Conservation (phyloP, 768 basidiomycete species). For the Boletus rufocinnamomeus region DNA sequence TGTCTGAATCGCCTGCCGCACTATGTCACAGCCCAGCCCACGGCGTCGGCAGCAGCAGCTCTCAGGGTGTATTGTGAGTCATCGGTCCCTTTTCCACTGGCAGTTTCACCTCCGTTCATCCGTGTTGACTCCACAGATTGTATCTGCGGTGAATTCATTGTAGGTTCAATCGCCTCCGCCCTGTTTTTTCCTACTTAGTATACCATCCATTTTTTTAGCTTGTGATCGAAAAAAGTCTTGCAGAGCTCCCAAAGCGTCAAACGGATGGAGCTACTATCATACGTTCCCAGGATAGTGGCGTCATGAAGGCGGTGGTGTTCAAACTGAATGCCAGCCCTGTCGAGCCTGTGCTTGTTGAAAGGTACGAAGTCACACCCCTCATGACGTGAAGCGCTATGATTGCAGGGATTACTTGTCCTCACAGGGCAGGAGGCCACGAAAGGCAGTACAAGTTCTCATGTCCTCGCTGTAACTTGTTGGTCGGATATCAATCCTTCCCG, state of each 20-base stretch:
- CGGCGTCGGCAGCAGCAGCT: slow-evolving; percentile 74
- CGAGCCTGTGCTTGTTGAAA: slow-evolving; percentile 75
- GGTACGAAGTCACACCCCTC: slow-evolving; percentile 47
- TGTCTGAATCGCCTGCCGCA: slow-evolving; percentile 2
- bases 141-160: slow-evolving; percentile 86
- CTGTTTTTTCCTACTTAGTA: slow-evolving; percentile 3
- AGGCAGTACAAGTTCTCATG: slow-evolving; percentile 68
- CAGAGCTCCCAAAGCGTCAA: slow-evolving; percentile 66
- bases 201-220: slow-evolving; percentile 47
- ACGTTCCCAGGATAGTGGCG: slow-evolving; percentile 64
- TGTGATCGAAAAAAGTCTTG: slow-evolving; percentile 76
- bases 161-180: slow-evolving; percentile 40
- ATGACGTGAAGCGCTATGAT: slow-evolving; percentile 23
- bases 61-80: slow-evolving; percentile 80
- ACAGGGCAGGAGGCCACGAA: slow-evolving; percentile 69
- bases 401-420: slow-evolving; percentile 8
- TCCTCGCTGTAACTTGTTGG: slow-evolving; percentile 49
- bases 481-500: slow-evolving; percentile 74
- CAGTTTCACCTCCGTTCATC: slow-evolving; percentile 10
- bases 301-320: slow-evolving; percentile 68
- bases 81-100: slow-evolving; percentile 9
- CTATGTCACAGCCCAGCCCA: slow-evolving; percentile 61
- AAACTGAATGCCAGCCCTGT: slow-evolving; percentile 78
- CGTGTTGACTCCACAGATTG: slow-evolving; percentile 55
- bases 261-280: slow-evolving; percentile 83